phyloP scores from a whole-genome alignment of 768 basidiomycete genomes.

The Suillus americanus region DNA sequence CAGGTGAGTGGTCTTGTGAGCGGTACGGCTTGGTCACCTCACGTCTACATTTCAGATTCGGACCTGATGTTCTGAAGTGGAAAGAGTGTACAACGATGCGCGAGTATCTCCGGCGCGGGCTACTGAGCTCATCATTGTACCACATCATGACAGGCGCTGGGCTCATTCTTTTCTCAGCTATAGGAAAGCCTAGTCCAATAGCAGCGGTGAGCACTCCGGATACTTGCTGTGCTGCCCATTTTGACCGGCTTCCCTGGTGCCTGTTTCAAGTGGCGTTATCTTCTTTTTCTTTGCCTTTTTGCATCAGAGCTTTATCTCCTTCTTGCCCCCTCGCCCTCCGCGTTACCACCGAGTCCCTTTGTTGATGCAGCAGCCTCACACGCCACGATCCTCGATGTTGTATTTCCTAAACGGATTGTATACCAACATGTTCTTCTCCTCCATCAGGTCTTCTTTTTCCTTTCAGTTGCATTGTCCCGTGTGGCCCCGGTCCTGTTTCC shows the following conservation, averaged over 20 bases:
- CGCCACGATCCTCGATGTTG: slow-evolving; percentile 32
- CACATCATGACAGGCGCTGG: slow-evolving; percentile 60
- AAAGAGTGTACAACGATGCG: slow-evolving; percentile 61
- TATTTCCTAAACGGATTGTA: slow-evolving; percentile 65
- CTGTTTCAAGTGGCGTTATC: slow-evolving; percentile 69
- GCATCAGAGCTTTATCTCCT: slow-evolving; percentile 66
- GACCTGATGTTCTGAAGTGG: slow-evolving; percentile 71
- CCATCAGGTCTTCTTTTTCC: slow-evolving; percentile 74
- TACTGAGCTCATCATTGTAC: slow-evolving; percentile 61
- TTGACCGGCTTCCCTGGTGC: slow-evolving; percentile 13
- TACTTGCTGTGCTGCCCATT: slow-evolving; percentile 2
- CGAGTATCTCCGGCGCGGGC: slow-evolving; percentile 69
- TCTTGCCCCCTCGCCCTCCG: slow-evolving; percentile 53
- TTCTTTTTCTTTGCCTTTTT: slow-evolving; percentile 62
- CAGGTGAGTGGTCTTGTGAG: slow-evolving; percentile 44
- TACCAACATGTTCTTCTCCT: slow-evolving; percentile 79
- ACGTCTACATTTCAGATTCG: slow-evolving; percentile 53
- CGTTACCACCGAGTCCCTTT: slow-evolving; percentile 25
- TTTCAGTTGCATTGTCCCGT: slow-evolving; percentile 69
- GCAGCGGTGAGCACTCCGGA: slow-evolving; percentile 55
- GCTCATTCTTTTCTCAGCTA: slow-evolving; percentile 62
- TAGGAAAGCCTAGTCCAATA: slow-evolving; percentile 58
- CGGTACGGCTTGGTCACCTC: slow-evolving; percentile 9
- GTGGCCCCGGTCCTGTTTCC: slow-evolving; percentile 71
- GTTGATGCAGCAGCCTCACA: slow-evolving; percentile 16